Base-by-base conservation (phyloP, 2,329 filamentous ascomycete genomes). In the Aspergillus oerlinghausenensis region DNA sequence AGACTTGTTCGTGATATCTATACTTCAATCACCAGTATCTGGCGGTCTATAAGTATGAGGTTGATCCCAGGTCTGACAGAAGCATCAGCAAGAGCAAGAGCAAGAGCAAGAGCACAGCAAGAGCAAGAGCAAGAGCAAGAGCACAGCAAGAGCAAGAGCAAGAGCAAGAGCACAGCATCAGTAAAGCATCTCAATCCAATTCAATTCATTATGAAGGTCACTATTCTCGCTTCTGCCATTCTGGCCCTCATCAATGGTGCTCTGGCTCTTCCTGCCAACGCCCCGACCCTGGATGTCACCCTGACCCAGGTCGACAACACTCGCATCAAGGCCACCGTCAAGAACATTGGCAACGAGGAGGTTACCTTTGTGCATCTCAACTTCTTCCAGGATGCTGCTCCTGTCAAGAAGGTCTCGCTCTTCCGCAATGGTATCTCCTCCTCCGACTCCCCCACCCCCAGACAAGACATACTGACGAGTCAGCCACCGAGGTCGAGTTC, bases 331-430 rank as follows among this genome's bases (percentile, higher is more conserved):
- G 72, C 72, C 7, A 63, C 69, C 3, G 66, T 75, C 19, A 70
- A 68, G 52, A 75, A 75, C 60, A 67, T 60, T 19, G 72, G 67
- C n/a, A 59, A 50, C 11, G 65, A 72, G 35, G 62, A 67, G 8
- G 59, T 75, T 10, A 72, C 64, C 11, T 68, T 74, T 51, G 63
- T 75, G 48, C 70, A 73, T 50, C 65, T 70, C 21, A 73, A 73
- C 60, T 73, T 72, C 57, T 73, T 75, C 62, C 56, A 65, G 14
- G 72, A 75, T 47, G 55, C 50, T 5, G 63, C 66, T 6, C 72
- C 72, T 1, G 68, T 73, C 11, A 67, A 73, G 59, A 75, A 75
- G 62, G 71, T 73, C 11, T 58, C 64, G 7, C 62, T 75, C 26
- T 68, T 66, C 59, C 64, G 66, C 35, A 57, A 73, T 52, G 63